These are phyloP conservation scores for Debaryomycetaceae sp. DNA, from an alignment of 1,139 yeast species.

Conservation along the genomic window DNA sequence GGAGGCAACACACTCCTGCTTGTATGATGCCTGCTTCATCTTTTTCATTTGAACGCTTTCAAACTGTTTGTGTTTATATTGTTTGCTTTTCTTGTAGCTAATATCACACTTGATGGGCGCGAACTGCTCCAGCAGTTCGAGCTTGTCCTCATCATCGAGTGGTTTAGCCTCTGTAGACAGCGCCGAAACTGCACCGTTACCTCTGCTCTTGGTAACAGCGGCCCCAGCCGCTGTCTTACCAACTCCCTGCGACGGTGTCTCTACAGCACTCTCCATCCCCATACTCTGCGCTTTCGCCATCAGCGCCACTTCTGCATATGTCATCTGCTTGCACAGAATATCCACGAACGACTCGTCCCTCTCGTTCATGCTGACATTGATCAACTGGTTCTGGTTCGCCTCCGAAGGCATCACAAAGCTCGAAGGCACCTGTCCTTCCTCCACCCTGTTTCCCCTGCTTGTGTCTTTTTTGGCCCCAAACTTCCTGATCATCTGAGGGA, in stretches of 20 bases:
- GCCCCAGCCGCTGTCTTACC: constrained; percentile 1
- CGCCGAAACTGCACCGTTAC: not conserved
- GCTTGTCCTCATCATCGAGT: constrained; percentile 8
- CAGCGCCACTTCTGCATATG: constrained; percentile 46
- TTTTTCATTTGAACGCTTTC: constrained; percentile 13
- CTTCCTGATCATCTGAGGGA: constrained; percentile 20
- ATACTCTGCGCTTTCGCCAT: constrained; percentile 15
- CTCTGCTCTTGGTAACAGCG: constrained; percentile 2
- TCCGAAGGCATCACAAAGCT: constrained; percentile 28
- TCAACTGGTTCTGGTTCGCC: constrained; percentile 22
- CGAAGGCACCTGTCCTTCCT: constrained; percentile 18
- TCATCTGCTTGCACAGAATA: constrained; percentile 33
- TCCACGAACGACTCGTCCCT: constrained; percentile 36
- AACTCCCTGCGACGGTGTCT: constrained; percentile 3
- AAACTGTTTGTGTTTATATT: constrained; percentile 13
- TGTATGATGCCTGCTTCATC: constrained; percentile 7
- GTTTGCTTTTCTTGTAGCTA: constrained; percentile 17
- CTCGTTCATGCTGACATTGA: constrained; percentile 36
- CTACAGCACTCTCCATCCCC: constrained; percentile 3
- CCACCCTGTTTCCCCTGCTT: not conserved
- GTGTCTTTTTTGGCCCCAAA: constrained; percentile 1
- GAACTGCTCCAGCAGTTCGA: constrained; percentile 9
- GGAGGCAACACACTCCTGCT: constrained; percentile 2
- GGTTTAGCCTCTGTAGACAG: not conserved
- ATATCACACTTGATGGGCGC: constrained; percentile 18